phyloP scores from a whole-genome alignment of 108 stramenopile species.

The Nannochloropsis gaditana region DNA sequence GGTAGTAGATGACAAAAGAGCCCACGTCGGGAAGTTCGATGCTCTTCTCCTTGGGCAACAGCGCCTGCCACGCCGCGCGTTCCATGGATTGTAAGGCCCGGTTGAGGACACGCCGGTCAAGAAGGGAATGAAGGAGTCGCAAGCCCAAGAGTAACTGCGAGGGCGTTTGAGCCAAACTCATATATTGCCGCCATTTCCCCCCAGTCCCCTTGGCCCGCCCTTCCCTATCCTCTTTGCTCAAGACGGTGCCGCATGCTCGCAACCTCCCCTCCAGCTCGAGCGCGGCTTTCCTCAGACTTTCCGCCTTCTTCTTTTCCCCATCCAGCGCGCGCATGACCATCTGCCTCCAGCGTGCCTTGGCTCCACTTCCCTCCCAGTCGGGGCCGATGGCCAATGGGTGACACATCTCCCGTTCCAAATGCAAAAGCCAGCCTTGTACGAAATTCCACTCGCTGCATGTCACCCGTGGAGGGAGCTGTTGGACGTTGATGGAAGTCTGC shows the following conservation, averaged over 20 bases:
- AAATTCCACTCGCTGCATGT: neutral
- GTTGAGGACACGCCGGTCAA: neutral
- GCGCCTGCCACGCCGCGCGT: neutral
- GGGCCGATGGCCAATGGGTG: neutral
- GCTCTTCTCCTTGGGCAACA: conserved; percentile 19
- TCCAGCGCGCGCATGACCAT: neutral
- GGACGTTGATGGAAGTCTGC: neutral
- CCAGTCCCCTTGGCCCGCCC: neutral
- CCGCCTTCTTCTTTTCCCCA: neutral
- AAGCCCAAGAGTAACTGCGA: neutral
- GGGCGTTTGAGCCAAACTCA: neutral
- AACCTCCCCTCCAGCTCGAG: neutral
- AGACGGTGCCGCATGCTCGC: neutral
- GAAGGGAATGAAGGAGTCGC: neutral
- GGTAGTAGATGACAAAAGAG: neutral
- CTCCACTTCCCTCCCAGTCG: neutral
- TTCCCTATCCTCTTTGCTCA: conserved; percentile 20
- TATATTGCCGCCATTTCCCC: conserved; percentile 6
- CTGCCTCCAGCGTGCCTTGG: neutral
- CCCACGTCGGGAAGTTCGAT: neutral
- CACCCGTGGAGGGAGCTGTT: conserved; percentile 2
- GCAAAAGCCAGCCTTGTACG: neutral
- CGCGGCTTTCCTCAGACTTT: neutral
- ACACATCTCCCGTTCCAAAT: neutral
- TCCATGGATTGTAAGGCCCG: neutral